Evolutionary conservation across 2,329 filamentous ascomycete species (phyloP).

Genomic region (Tricladium varicosporioides): DNA sequence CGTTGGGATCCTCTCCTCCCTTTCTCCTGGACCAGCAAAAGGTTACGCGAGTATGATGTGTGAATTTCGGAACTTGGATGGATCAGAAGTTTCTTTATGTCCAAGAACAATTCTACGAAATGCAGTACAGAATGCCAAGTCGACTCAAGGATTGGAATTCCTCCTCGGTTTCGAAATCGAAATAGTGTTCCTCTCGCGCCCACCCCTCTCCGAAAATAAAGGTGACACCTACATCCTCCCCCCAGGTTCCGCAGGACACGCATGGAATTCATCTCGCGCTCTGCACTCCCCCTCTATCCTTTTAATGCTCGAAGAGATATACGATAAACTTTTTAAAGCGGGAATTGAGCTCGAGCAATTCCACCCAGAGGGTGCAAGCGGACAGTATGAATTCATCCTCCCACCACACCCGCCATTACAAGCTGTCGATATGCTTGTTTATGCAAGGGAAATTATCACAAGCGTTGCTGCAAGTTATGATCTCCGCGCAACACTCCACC

Average conservation of each 20-base stretch:
- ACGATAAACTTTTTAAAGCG: conserved; percentile 55
- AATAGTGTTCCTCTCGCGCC: conserved; percentile 61
- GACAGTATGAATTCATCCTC: conserved; percentile 77
- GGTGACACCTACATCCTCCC: conserved; percentile 35
- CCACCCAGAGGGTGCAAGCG: conserved; percentile 70
- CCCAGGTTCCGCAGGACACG: conserved; percentile 61
- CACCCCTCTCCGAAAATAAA: conserved; percentile 19
- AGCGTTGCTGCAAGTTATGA: conserved; percentile 60
- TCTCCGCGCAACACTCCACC: conserved; percentile 69
- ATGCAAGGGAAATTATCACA: conserved; percentile 67
- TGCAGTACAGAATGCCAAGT: conserved; percentile 50
- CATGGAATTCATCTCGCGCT: conserved; percentile 66
- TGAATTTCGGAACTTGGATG: conserved; percentile 60
- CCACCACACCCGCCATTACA: conserved; percentile 59
- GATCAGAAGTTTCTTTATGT: conserved; percentile 52
- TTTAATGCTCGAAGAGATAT: conserved; percentile 64
- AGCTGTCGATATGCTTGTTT: conserved; percentile 70
- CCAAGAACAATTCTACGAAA: conserved; percentile 62
- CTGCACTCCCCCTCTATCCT: conserved; percentile 57
- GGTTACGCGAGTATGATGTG: conserved; percentile 65
- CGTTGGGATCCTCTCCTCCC: conserved; percentile 61
- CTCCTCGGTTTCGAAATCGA: conserved; percentile 81
- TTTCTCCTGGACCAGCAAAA: conserved; percentile 57
- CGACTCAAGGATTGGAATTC: conserved; percentile 52
- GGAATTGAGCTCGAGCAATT: conserved; percentile 70